phyloP scores from a whole-genome alignment of 805 yeast species.

The Debaryomyces castellii region DNA sequence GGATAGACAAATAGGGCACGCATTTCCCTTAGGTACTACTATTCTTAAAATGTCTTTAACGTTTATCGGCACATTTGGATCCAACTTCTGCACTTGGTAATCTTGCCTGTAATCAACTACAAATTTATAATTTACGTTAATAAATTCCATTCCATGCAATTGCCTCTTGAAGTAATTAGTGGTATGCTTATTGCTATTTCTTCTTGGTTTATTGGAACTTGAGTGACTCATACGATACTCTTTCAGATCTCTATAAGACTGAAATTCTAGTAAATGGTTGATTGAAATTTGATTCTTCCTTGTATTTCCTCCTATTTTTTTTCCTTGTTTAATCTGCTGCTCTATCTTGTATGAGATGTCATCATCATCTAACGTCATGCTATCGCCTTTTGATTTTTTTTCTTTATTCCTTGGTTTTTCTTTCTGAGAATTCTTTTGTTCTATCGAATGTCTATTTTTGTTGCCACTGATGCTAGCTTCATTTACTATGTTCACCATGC shows the following conservation, averaged over 20 bases:
- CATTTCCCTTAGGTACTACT: constrained; percentile 68
- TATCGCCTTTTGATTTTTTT: neutral
- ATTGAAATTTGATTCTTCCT: constrained; percentile 25
- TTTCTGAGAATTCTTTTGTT: neutral
- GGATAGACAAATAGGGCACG: constrained; percentile 89
- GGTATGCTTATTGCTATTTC: constrained; percentile 9
- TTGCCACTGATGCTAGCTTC: neutral
- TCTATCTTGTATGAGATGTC: constrained; percentile 11
- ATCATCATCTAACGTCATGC: constrained; percentile 2
- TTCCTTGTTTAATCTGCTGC: constrained; percentile 13
- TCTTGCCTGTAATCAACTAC: constrained; percentile 66
- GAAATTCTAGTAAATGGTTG: constrained; percentile 65
- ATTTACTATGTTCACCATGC: neutral
- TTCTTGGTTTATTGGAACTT: constrained; percentile 10
- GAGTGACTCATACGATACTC: constrained; percentile 25
- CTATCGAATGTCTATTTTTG: neutral
- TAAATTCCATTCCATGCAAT: constrained; percentile 63
- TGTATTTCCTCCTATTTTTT: constrained; percentile 7
- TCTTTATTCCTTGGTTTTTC: neutral
- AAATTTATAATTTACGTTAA: constrained; percentile 83
- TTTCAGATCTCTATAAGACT: constrained; percentile 39
- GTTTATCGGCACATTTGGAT: constrained; percentile 75
- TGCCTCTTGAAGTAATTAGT: constrained; percentile 31
- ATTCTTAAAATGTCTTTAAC: constrained; percentile 65
- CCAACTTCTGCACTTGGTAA: constrained; percentile 57